Evolutionary conservation across 2,329 filamentous ascomycete species (phyloP).

Genomic region (Tolypocladium ovalisporum): DNA sequence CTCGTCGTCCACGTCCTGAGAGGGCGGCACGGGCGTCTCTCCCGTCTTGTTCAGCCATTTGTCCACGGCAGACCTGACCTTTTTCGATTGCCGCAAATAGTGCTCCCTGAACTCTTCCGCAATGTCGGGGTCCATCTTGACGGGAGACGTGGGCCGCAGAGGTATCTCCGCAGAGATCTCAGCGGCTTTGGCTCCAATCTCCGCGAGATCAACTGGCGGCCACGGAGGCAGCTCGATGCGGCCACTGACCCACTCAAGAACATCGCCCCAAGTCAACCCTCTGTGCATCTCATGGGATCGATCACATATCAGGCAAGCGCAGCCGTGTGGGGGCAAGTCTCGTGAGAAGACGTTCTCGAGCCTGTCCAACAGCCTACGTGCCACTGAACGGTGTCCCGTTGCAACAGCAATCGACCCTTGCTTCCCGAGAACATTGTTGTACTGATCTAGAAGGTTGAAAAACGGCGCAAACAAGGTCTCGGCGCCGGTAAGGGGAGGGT

Average conservation of each 20-base stretch:
- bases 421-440: slow-evolving; percentile 67
- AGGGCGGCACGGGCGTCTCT: slow-evolving; percentile 61
- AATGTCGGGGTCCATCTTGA: slow-evolving; percentile 84
- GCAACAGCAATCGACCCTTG: slow-evolving; percentile 89
- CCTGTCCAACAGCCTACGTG: slow-evolving; percentile 76
- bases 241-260: slow-evolving; percentile 84
- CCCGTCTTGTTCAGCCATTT: slow-evolving; percentile 78
- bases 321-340: slow-evolving; percentile 80
- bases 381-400: slow-evolving; percentile 91
- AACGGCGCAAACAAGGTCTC: slow-evolving; percentile 73
- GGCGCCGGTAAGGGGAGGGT: slow-evolving; percentile 55
- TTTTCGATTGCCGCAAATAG: slow-evolving; percentile 83
- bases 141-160: slow-evolving; percentile 45
- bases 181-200: slow-evolving; percentile 49
- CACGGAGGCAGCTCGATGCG: slow-evolving; percentile 75
- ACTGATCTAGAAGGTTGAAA: slow-evolving; percentile 75
- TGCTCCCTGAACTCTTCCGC: slow-evolving; percentile 89
- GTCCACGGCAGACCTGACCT: slow-evolving; percentile 84
- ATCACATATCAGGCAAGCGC: slow-evolving; percentile 75
- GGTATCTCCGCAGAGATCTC: slow-evolving; percentile 50
- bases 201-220: slow-evolving; percentile 73
- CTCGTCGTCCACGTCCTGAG: slow-evolving; percentile 87
- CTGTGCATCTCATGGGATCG: slow-evolving; percentile 47
- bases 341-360: slow-evolving; percentile 90
- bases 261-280: slow-evolving; percentile 89